Base-by-base conservation (phyloP, 2,329 filamentous ascomycete genomes). In the Microdochium nivale region DNA sequence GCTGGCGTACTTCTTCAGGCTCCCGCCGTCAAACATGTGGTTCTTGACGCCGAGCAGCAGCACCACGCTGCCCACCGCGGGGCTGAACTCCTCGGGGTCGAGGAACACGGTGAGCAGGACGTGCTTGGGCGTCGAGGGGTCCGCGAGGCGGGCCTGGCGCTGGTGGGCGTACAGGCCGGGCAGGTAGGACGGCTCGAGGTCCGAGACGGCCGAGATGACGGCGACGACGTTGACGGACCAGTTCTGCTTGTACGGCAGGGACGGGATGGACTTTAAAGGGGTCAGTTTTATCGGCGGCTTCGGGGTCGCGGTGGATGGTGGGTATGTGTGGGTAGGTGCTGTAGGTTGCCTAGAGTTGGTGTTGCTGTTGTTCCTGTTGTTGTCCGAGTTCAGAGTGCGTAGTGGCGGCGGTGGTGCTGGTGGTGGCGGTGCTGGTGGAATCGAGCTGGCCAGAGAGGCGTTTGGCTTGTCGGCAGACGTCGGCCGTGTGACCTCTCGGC, bases 11-110 rank as follows among this genome's bases (percentile, higher is more conserved):
- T 73, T 73, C 57, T 71, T 71, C 52, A 74, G 51, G 53, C 67
- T 66, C 1, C 70, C 68, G 1, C 70, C 72, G 2, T 81, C 78
- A 52, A 77, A 80, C 1, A 70, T 62, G 49, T 82, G 79, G 30
- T 81, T 82, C 65, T 81, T 82, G 2, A 80, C 77, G 0, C 78
- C 78, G 0, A 76, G 67, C 1, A 82, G 62, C 3, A 82, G 55
- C 1, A 81, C 73, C 0, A 73, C 72, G 49, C 70, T 75, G 2
- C 78, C 79, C 0, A 79, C 58, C 0, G 46, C 52, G 0, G 79
- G 78, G 1, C 53, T 55, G 55, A 81, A 82, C 0, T 59, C 58
- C 2, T 75, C 71, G 0, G 79, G 72, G 25, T 81, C 75, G 3
- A 81, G 67, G 49, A 81, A 80, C 0, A 81, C 74, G 0, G 77